Evolutionary conservation across 2,329 filamentous ascomycete species (phyloP).

Genomic region (Fusarium dlaminii): DNA sequence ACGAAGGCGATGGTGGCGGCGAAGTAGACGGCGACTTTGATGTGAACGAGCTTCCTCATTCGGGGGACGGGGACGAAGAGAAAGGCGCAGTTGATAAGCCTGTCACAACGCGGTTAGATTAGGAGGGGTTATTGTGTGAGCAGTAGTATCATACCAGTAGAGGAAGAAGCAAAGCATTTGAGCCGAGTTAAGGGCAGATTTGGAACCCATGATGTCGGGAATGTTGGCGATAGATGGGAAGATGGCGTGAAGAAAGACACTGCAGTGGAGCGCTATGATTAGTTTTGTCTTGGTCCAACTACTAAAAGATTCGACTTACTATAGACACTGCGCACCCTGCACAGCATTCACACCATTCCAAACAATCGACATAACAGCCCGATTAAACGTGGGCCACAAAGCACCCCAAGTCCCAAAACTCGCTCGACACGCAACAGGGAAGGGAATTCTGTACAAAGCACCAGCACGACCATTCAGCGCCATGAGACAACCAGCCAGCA

Average conservation of each 20-base stretch:
- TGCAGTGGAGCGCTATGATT: neutral
- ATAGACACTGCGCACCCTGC: constrained; percentile 11
- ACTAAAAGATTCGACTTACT: too few species aligned
- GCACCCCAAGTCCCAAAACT: constrained; percentile 15
- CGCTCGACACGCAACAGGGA: constrained; percentile 3
- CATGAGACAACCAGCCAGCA: constrained; percentile 7
- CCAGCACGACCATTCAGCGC: constrained; percentile 7
- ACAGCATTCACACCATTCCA: constrained; percentile 13
- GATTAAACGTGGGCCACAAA: constrained; percentile 9
- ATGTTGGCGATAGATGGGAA: constrained; percentile 1
- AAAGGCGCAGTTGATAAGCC: constrained; percentile 10
- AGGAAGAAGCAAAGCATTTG: constrained; percentile 19
- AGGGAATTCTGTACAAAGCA: neutral
- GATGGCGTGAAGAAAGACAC: constrained; percentile 10
- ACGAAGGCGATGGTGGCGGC: constrained; percentile 11
- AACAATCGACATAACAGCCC: constrained; percentile 4
- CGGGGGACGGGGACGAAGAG: neutral
- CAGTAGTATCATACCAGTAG: neutral
- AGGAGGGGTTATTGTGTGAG: rapidly evolving
- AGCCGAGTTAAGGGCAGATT: constrained; percentile 9
- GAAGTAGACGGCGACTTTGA: constrained; percentile 6
- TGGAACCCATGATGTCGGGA: constrained; percentile 8
- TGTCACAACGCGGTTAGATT: neutral
- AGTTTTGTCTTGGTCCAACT: too few species aligned
- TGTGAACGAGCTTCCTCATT: constrained; percentile 5